Evolutionary conservation across 306 rosid species (phyloP), one percentile per base, ranked within the genome.

Genomic region (Begonia loranthoides): DNA sequence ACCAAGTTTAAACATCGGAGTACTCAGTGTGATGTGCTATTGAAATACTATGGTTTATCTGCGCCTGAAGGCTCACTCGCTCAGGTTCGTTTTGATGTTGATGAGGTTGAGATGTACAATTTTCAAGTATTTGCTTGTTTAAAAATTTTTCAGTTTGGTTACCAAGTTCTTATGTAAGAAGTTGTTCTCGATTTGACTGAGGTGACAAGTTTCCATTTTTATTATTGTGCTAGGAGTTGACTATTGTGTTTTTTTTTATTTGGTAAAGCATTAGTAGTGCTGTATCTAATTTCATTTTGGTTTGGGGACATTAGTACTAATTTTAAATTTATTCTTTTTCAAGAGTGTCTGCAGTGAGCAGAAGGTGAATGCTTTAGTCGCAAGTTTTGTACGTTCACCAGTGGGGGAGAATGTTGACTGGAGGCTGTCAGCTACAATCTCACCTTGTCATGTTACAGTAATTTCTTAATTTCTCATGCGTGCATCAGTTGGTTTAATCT

Each of bases 41-140:
- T 90, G 70, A 85, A 77, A 57, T 90, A 67, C 68, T 90, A 86
- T 74, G 95, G 99, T 61, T 63, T 90, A 66, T 80, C 81, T 58
- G 85, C 88, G 6, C 99, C 94, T 33, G 99, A 90, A 80, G 99
- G 99, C 53, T 67, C 99, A 46, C 95, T 90, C 73, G 77, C 94
- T n/a, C 87, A 90, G 99, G 99, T 90, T 58, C 72, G 75, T 69
- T 57, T 59, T 12, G 19, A 60, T 54, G 49, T 63, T 51, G 40
- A 34, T 54, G 39, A 43, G 55, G 60, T 55, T 57, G 48, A 17
- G 45, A 55, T 44, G 52, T 57, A 39, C 15, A 33, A 19, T 56
- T 43, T 40, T 19, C 24, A 43, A 50, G n/a, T 45, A 40, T 50
- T 45, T 49, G 11, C 7, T 15, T 39, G 6, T 28, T 28, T 19